phyloP scores from a whole-genome alignment of 257 asterid genomes.

The Nicotiana paniculata region DNA sequence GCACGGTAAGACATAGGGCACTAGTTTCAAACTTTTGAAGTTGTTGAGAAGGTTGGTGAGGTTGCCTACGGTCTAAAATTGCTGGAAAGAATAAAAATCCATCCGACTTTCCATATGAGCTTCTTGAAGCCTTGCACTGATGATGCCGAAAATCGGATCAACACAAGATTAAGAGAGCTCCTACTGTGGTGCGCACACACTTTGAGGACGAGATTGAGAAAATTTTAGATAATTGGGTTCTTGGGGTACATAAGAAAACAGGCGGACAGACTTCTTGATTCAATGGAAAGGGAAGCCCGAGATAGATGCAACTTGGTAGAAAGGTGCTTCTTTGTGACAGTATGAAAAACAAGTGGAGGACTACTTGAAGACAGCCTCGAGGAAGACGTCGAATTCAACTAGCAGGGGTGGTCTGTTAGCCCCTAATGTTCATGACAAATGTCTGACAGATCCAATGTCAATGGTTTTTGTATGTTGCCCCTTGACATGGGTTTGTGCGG shows the following conservation, averaged over 20 bases:
- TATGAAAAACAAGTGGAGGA: too few relatives aligned
- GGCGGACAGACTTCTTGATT: not conserved
- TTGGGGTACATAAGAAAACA: not conserved
- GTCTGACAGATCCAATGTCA: too few relatives aligned
- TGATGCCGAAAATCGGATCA: not conserved
- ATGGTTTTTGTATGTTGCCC: too few relatives aligned
- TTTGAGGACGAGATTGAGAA: not conserved
- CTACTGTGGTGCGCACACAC: not conserved
- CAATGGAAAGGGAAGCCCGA: not conserved
- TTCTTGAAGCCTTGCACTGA: not conserved
- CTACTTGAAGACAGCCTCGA: too few relatives aligned
- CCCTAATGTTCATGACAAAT: too few relatives aligned
- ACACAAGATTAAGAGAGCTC: not conserved
- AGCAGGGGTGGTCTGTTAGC: too few relatives aligned
- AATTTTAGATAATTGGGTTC: not conserved
- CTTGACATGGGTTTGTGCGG: too few relatives aligned
- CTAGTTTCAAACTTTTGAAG: not conserved
- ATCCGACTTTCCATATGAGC: not conserved
- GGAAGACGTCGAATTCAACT: too few relatives aligned
- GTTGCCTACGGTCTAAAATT: not conserved
- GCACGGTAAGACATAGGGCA: not conserved
- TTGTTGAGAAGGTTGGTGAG: not conserved
- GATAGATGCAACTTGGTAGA: not conserved
- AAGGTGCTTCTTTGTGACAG: not conserved
- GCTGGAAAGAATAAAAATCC: not conserved